Evolutionary conservation across 2,329 filamentous ascomycete genomes (phyloP).

Genomic region (Penicillium sp.): DNA sequence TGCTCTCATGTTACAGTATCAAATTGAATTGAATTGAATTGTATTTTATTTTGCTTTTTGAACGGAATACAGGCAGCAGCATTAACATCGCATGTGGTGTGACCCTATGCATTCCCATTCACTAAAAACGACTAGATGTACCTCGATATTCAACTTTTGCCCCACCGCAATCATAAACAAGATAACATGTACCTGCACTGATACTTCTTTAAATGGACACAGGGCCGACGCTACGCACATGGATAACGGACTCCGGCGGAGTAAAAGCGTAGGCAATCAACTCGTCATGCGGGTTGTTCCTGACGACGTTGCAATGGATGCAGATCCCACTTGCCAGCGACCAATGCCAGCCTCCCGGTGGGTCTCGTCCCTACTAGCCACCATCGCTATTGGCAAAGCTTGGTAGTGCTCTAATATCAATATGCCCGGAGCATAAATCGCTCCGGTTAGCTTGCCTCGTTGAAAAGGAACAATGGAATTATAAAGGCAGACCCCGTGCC

Average conservation of each 20-base stretch:
- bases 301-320: constrained; percentile 15
- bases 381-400: constrained; percentile 1
- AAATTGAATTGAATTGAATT: too few species aligned
- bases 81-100: background rate
- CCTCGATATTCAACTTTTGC: background rate
- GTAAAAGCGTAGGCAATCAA: background rate
- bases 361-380: background rate
- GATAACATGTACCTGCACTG: background rate
- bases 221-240: background rate
- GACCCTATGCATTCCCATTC: background rate
- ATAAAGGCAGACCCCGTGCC: background rate
- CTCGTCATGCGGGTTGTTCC: constrained; percentile 14
- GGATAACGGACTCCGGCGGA: constrained; percentile 3
- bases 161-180: background rate
- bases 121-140: background rate
- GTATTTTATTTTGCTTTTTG: too few species aligned
- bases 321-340: background rate
- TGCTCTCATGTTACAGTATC: too few species aligned
- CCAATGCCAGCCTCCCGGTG: constrained; percentile 4
- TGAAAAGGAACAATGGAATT: background rate
- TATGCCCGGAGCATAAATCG: background rate
- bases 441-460: background rate
- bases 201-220: background rate
- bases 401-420: background rate
- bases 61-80: background rate